Evolutionary conservation across 2,329 filamentous ascomycete genomes (phyloP).

Genomic region (Hypoxylon sp.): DNA sequence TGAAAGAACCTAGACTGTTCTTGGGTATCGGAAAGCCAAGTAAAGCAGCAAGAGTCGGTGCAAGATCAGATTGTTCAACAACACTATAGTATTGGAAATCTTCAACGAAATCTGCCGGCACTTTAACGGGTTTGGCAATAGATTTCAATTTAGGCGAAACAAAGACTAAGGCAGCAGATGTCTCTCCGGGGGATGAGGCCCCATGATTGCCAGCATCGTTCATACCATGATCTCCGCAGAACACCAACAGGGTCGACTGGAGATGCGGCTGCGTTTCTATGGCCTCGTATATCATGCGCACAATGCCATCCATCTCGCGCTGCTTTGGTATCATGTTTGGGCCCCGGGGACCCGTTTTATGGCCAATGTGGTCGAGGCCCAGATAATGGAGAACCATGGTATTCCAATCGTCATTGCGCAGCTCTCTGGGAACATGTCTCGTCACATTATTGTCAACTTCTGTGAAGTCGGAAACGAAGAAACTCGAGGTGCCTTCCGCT

Average conservation of each 20-base stretch:
- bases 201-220: conserved; percentile 98
- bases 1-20: conserved; percentile 90
- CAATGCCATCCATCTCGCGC: conserved; percentile 88
- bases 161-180: conserved; percentile 90
- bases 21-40: conserved; percentile 87
- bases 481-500: conserved; percentile 92
- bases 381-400: conserved; percentile 95
- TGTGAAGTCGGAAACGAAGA: conserved; percentile 98
- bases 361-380: conserved; percentile 95
- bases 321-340: conserved; percentile 94
- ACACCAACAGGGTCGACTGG: conserved; percentile 78
- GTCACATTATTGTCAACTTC: conserved; percentile 99
- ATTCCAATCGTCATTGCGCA: conserved; percentile 84
- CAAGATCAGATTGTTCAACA: conserved; percentile 94
- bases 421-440: conserved; percentile 80
- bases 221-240: conserved; percentile 98
- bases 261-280: conserved; percentile 77
- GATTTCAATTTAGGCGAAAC: conserved; percentile 81
- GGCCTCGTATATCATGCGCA: conserved; percentile 77
- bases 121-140: conserved; percentile 54
- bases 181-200: conserved; percentile 91
- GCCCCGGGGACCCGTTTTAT: conserved; percentile 90
- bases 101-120: conserved; percentile 67
- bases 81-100: conserved; percentile 85
- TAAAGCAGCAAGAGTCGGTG: conserved; percentile 85